Percentiles rank a stretch among this genome's conserved stretches.
Evolutionary conservation across 495 filamentous ascomycete species (phyloP).

Genomic region (Hypoxylon cercidicola): DNA sequence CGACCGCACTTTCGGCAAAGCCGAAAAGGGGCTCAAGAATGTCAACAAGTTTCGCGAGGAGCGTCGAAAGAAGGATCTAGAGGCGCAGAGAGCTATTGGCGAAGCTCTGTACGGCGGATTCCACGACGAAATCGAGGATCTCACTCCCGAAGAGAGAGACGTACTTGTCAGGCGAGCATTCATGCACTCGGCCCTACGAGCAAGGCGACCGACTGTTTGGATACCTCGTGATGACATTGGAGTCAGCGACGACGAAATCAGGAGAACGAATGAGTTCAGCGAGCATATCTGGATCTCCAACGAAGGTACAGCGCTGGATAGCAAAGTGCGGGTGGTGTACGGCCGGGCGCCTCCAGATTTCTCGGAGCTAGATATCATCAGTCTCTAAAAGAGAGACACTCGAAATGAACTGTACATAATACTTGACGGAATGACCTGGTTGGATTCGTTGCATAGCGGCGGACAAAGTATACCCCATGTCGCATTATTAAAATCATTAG

Average conservation of each 20-base stretch:
- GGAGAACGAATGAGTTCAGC: slow-evolving; percentile 77
- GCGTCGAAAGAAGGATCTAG: slow-evolving; percentile 62
- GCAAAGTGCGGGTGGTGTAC: slow-evolving; percentile 86
- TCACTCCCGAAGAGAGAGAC: slow-evolving; percentile 91
- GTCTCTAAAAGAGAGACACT: slow-evolving; percentile 62
- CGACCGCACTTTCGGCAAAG: slow-evolving; percentile 54
- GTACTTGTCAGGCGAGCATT: slow-evolving; percentile 88
- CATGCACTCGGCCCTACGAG: slow-evolving; percentile 87
- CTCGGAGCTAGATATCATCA: slow-evolving; percentile 88
- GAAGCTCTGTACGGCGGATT: slow-evolving; percentile 86
- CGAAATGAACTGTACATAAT: slow-evolving; percentile 32
- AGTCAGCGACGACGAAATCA: slow-evolving; percentile 90
- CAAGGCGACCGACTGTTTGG: slow-evolving; percentile 90
- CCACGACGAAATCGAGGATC: slow-evolving; percentile 91
- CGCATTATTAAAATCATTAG: slow-evolving; percentile 23
- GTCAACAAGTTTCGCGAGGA: slow-evolving; percentile 53
- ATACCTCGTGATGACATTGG: slow-evolving; percentile 93
- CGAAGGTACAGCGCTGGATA: slow-evolving; percentile 86
- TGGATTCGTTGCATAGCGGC: slow-evolving; percentile 37
- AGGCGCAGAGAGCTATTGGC: slow-evolving; percentile 77
- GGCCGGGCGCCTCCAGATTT: slow-evolving; percentile 91
- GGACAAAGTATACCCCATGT: slow-evolving; percentile 35
- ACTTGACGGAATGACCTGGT: slow-evolving; percentile 37
- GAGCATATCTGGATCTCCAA: slow-evolving; percentile 94
- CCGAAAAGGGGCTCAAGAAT: slow-evolving; percentile 49